phyloP scores from a whole-genome alignment of 495 filamentous ascomycete species.

The Aspergillus olivimuriae region DNA sequence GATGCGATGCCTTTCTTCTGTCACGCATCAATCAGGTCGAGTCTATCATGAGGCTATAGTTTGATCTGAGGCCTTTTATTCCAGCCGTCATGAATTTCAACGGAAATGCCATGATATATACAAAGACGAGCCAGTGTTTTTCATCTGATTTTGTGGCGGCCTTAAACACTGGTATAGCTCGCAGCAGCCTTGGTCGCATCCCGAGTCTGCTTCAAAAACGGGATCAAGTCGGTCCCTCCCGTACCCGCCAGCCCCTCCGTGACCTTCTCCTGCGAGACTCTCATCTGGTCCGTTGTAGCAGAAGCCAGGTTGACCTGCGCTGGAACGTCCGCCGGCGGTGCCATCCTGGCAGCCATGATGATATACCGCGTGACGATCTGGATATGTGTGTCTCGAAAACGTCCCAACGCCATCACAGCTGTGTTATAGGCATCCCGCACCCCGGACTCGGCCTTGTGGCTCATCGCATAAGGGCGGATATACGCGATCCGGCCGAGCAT shows the following conservation, averaged over 20 bases:
- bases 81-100: no score
- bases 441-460: conserved; percentile 47
- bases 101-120: not conserved
- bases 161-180: conserved; percentile 16
- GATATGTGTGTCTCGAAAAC: conserved; percentile 85
- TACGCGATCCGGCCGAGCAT: conserved; percentile 69
- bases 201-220: conserved; percentile 84
- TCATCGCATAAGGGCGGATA: conserved; percentile 71
- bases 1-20: no score
- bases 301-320: conserved; percentile 25
- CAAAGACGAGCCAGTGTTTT: not conserved
- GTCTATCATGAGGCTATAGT: no score
- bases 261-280: conserved; percentile 13
- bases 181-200: conserved; percentile 62
- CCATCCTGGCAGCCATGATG: conserved; percentile 47
- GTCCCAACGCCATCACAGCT: conserved; percentile 72
- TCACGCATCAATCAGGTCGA: no score
- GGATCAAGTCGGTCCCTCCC: conserved; percentile 83
- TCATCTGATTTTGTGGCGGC: no score
- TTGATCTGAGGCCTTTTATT: no score
- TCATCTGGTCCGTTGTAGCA: conserved; percentile 20
- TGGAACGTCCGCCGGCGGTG: conserved; percentile 8
- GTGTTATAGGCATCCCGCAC: conserved; percentile 79
- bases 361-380: conserved; percentile 94
- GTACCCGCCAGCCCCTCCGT: conserved; percentile 61